These are phyloP conservation scores for Penicillium maclennaniae DNA, from an alignment of 495 filamentous ascomycete genomes.

Conservation along the genomic window DNA sequence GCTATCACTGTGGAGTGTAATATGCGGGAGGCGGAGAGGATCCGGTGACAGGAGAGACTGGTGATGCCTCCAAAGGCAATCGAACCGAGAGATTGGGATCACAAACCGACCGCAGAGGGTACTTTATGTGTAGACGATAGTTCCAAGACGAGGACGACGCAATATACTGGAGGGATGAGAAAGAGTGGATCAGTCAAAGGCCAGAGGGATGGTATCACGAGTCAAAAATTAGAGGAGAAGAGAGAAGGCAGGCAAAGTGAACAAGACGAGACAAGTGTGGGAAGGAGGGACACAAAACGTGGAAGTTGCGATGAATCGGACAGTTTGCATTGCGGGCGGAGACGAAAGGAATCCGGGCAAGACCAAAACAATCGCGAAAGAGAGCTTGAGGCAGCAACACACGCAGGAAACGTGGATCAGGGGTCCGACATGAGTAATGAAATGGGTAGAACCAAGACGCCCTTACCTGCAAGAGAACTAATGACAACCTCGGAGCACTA, in stretches of 20 bases:
- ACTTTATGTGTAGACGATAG: slow-evolving; percentile 20
- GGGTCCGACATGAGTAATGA: background rate
- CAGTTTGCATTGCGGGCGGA: slow-evolving; percentile 18
- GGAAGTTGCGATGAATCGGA: slow-evolving; percentile 15
- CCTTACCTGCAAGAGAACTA: slow-evolving; percentile 31
- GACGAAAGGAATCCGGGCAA: slow-evolving; percentile 27
- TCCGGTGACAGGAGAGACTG: slow-evolving; percentile 23
- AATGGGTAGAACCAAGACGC: background rate
- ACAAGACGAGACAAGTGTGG: slow-evolving; percentile 1
- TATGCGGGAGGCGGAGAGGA: slow-evolving; percentile 13
- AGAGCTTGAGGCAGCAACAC: slow-evolving; percentile 8
- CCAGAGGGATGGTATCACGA: background rate
- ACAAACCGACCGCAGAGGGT: slow-evolving; percentile 27
- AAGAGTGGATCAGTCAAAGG: slow-evolving; percentile 29
- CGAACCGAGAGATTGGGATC: slow-evolving; percentile 20
- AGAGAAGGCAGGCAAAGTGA: slow-evolving; percentile 4
- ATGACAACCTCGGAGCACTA: slow-evolving; percentile 17
- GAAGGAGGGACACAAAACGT: slow-evolving; percentile 1
- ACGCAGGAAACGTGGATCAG: background rate
- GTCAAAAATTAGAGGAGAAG: background rate
- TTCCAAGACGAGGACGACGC: slow-evolving; percentile 20
- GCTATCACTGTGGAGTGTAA: slow-evolving; percentile 23
- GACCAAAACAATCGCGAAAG: slow-evolving; percentile 16
- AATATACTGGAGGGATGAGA: slow-evolving; percentile 27
- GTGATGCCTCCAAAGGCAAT: slow-evolving; percentile 25